These are phyloP conservation scores for Myriosclerotinia curreyana DNA, from an alignment of 2,329 filamentous ascomycete species.

Conservation along the genomic window DNA sequence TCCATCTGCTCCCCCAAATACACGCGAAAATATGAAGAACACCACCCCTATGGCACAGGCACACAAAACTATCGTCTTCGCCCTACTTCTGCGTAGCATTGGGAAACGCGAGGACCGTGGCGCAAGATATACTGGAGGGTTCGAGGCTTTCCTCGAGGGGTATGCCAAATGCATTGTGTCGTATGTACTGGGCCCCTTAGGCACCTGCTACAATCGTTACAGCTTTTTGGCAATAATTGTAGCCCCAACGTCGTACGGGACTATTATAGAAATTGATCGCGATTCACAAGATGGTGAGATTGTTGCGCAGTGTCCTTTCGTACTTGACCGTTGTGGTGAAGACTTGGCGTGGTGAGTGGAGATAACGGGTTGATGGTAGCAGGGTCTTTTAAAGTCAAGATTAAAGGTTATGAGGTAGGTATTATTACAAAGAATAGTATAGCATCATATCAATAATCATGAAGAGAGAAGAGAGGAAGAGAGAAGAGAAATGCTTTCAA, in stretches of 20 bases:
- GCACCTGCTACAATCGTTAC: constrained; percentile 22
- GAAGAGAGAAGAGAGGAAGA: not conserved
- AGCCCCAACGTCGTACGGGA: constrained; percentile 21
- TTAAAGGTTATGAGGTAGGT: constrained; percentile 14
- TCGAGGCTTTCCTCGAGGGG: constrained; percentile 78
- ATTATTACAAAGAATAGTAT: constrained; percentile 4
- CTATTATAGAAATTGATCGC: constrained; percentile 5
- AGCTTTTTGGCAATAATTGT: constrained; percentile 19
- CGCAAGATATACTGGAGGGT: constrained; percentile 64
- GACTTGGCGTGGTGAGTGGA: constrained; percentile 23
- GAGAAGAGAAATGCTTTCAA: constrained; percentile 1
- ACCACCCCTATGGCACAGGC: constrained; percentile 40
- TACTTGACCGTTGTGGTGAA: constrained; percentile 19
- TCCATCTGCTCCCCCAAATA: constrained; percentile 35
- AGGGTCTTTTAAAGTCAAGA: constrained; percentile 9
- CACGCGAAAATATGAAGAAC: constrained; percentile 56
- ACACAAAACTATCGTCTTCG: constrained; percentile 57
- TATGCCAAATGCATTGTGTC: constrained; percentile 82
- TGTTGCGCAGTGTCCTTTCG: constrained; percentile 22
- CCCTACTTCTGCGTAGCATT: constrained; percentile 57
- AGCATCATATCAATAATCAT: constrained; percentile 4
- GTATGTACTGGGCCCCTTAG: constrained; percentile 22
- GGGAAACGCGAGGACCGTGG: constrained; percentile 56
- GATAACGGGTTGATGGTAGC: constrained; percentile 9
- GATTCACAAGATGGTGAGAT: constrained; percentile 18